Conservation (phyloP, 495 filamentous ascomycete genomes). For the Penicillium soppii region DNA sequence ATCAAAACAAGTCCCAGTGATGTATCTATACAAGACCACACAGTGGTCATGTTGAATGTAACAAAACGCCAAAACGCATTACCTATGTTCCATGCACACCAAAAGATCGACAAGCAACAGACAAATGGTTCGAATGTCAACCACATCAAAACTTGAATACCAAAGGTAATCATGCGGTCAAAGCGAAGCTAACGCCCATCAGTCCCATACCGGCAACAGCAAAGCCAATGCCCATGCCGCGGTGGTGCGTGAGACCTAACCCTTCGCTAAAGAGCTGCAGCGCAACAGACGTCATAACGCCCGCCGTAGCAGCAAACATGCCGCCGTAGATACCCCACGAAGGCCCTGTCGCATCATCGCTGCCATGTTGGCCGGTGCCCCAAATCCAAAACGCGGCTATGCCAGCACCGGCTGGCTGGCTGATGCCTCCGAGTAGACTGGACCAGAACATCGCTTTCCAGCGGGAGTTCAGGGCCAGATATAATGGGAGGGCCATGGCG, state of each 20-base stretch:
- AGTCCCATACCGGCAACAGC: constrained; percentile 89
- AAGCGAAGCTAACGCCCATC: constrained; percentile 80
- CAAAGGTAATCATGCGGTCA: constrained; percentile 56
- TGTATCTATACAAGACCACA: background rate
- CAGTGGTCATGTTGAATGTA: background rate
- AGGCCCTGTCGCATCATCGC: constrained; percentile 47
- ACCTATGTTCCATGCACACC: constrained; percentile 5
- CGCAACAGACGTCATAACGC: constrained; percentile 92
- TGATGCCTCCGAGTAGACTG: constrained; percentile 77
- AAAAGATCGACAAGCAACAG: constrained; percentile 1
- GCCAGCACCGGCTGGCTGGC: constrained; percentile 82
- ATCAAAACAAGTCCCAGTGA: too few species aligned
- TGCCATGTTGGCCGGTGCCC: constrained; percentile 46
- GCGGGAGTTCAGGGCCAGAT: constrained; percentile 77
- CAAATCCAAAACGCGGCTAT: constrained; percentile 84
- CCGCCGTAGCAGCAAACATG: constrained; percentile 86
- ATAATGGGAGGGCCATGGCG: constrained; percentile 86
- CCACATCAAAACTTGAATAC: background rate
- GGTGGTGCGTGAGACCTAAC: constrained; percentile 75
- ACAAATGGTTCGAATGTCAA: too few species aligned
- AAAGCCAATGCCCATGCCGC: constrained; percentile 76
- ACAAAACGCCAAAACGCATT: background rate
- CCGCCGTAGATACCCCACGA: constrained; percentile 77
- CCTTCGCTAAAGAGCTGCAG: constrained; percentile 88
- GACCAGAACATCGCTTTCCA: constrained; percentile 81